Evolutionary conservation across 1,284 basidiomycete species (phyloP).

Genomic region (Ceratorhiza oryzae-sativae): DNA sequence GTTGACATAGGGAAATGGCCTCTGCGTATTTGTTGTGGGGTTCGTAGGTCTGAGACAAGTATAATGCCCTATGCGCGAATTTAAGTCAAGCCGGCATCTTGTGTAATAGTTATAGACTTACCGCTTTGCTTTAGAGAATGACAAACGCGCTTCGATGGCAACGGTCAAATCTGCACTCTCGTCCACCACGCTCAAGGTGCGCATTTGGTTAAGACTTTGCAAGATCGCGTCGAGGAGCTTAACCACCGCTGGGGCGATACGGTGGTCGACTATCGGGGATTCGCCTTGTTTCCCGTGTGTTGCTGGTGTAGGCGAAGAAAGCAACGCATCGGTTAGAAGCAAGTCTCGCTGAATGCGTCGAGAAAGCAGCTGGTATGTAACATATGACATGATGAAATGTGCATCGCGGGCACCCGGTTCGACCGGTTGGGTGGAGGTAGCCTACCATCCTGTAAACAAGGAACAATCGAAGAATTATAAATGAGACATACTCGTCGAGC

Average conservation of each 20-base stretch:
- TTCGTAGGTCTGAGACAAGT: conserved; percentile 73
- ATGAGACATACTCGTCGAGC: conserved; percentile 70
- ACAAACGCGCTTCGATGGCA: conserved; percentile 76
- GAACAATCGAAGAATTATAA: neutral
- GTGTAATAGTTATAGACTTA: conserved; percentile 50
- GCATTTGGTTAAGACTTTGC: conserved; percentile 83
- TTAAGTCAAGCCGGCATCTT: conserved; percentile 13
- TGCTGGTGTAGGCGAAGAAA: conserved; percentile 49
- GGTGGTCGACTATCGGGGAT: conserved; percentile 50
- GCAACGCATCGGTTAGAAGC: conserved; percentile 74
- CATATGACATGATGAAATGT: conserved; percentile 83
- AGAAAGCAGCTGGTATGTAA: conserved; percentile 84
- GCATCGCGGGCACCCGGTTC: conserved; percentile 68
- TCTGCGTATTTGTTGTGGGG: conserved; percentile 74
- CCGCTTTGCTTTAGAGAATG: conserved; percentile 78
- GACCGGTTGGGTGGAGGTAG: conserved; percentile 45
- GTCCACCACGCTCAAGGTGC: conserved; percentile 82
- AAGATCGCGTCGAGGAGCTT: conserved; percentile 87
- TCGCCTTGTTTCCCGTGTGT: conserved; percentile 43
- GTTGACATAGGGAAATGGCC: conserved; percentile 70
- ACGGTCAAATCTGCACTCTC: conserved; percentile 82
- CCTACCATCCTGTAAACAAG: neutral
- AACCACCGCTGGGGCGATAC: conserved; percentile 82
- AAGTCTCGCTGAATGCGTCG: conserved; percentile 88
- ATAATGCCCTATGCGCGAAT: conserved; percentile 62